These are phyloP conservation scores for Penicillium macrosclerotiorum DNA, from an alignment of 495 filamentous ascomycete species.

Conservation along the genomic window DNA sequence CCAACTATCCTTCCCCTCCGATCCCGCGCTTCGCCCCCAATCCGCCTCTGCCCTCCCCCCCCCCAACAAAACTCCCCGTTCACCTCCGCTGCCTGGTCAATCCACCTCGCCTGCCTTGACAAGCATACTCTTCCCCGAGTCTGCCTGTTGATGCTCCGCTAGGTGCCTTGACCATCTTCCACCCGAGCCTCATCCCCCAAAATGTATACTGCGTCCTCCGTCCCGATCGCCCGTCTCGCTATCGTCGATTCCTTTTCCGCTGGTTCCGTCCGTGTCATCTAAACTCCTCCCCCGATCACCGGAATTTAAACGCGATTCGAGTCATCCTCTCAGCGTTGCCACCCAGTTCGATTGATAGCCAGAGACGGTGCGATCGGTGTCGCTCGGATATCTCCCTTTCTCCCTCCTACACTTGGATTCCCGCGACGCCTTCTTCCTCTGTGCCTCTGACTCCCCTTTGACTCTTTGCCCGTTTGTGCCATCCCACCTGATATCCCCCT, in stretches of 20 bases:
- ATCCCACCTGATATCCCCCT: slow-evolving; percentile 1
- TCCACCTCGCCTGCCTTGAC: slow-evolving; percentile 24
- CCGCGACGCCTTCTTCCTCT: neutral
- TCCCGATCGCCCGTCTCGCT: slow-evolving; percentile 29
- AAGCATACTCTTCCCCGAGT: slow-evolving; percentile 9
- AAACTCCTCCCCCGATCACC: too few relatives aligned
- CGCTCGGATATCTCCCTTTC: slow-evolving; percentile 4
- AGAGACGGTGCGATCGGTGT: slow-evolving; percentile 29
- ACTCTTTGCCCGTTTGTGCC: slow-evolving; percentile 2
- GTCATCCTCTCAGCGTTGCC: slow-evolving; percentile 19
- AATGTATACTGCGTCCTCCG: slow-evolving; percentile 31
- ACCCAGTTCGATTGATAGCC: slow-evolving; percentile 16
- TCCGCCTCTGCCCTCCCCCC: neutral
- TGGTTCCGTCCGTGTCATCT: slow-evolving; percentile 20
- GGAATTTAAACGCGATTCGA: too few relatives aligned
- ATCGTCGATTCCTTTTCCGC: slow-evolving; percentile 20
- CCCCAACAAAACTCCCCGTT: neutral
- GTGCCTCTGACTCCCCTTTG: slow-evolving; percentile 4
- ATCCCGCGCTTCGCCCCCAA: slow-evolving; percentile 1
- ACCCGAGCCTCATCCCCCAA: slow-evolving; percentile 14
- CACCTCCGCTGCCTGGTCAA: slow-evolving; percentile 10
- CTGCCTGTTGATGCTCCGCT: slow-evolving; percentile 28
- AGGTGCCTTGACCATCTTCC: slow-evolving; percentile 16
- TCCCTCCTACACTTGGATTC: neutral
- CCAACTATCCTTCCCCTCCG: slow-evolving; percentile 1